A percentile compares a stretch with the other conserved stretches of the same genome.
These are phyloP conservation scores for Cystoderma amianthinum DNA, from an alignment of 768 basidiomycete genomes.

Conservation along the genomic window DNA sequence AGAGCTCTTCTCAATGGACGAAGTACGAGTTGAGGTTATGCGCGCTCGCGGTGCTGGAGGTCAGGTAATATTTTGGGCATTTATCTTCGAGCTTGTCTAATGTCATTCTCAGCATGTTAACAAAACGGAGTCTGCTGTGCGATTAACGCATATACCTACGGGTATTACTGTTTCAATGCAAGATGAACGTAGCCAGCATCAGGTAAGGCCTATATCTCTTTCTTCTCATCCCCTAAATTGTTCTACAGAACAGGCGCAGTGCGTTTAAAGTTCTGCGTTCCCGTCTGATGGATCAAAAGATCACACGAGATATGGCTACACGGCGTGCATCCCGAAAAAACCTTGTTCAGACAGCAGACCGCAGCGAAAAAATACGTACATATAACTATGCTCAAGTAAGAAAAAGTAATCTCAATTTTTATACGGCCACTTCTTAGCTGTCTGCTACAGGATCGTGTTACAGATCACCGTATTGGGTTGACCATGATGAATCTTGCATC, in stretches of 20 bases:
- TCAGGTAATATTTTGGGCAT: slow-evolving; percentile 45
- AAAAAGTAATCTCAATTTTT: not conserved
- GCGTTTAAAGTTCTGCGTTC: slow-evolving; percentile 89
- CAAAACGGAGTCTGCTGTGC: slow-evolving; percentile 96
- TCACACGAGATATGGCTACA: slow-evolving; percentile 62
- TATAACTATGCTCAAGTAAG: slow-evolving; percentile 87
- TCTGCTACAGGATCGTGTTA: slow-evolving; percentile 69
- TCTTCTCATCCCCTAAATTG: not conserved
- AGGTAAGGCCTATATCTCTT: slow-evolving; percentile 37
- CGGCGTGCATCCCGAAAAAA: slow-evolving; percentile 62
- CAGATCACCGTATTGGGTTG: slow-evolving; percentile 84
- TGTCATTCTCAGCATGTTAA: slow-evolving; percentile 75
- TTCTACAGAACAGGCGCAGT: slow-evolving; percentile 74
- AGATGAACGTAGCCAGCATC: slow-evolving; percentile 94
- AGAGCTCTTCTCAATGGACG: slow-evolving; percentile 75
- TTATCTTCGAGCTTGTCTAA: slow-evolving; percentile 1
- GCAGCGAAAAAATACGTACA: slow-evolving; percentile 93
- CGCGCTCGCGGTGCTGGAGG: slow-evolving; percentile 95
- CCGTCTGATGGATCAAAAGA: slow-evolving; percentile 76
- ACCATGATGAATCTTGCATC: slow-evolving; percentile 61
- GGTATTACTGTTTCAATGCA: slow-evolving; percentile 98
- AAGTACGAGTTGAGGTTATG: slow-evolving; percentile 92
- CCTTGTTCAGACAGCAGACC: slow-evolving; percentile 76
- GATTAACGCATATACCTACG: slow-evolving; percentile 87
- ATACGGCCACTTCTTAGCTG: not conserved